Conservation (phyloP, 805 yeast genomes). For the Pichia phayaonensis region DNA sequence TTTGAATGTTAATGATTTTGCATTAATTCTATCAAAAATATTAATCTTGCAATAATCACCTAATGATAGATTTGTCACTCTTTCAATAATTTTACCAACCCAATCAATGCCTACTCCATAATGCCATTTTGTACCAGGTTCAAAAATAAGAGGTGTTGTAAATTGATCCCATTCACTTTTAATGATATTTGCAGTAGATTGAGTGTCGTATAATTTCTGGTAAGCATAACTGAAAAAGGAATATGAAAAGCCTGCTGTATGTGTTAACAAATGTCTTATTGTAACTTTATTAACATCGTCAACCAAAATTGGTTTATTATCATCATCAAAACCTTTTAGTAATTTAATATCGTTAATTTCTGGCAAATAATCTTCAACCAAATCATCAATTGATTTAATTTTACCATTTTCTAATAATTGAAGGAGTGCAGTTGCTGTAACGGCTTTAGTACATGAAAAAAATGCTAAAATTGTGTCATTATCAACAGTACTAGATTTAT, state of each 20-base stretch:
- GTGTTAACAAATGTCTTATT: slow-evolving; percentile 6
- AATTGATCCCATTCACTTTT: slow-evolving; percentile 21
- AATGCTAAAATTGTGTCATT: slow-evolving; percentile 4
- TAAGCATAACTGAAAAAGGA: slow-evolving; percentile 3
- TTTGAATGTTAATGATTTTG: slow-evolving; percentile 2
- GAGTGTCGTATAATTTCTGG: background rate
- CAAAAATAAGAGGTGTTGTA: slow-evolving; percentile 24
- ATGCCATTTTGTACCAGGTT: slow-evolving; percentile 7
- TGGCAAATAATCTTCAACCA: slow-evolving; percentile 3
- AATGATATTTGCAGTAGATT: slow-evolving; percentile 2
- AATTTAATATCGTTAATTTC: background rate
- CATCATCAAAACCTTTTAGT: background rate
- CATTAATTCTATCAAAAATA: slow-evolving; percentile 3
- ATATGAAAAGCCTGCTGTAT: slow-evolving; percentile 6
- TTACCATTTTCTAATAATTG: slow-evolving; percentile 2
- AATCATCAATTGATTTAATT: slow-evolving; percentile 5
- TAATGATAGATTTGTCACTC: slow-evolving; percentile 1
- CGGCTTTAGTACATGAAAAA: slow-evolving; percentile 6
- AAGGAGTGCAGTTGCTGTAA: slow-evolving; percentile 5
- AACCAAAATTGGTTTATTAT: background rate
- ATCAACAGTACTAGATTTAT: background rate
- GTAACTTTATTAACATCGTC: background rate
- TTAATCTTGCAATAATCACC: slow-evolving; percentile 4
- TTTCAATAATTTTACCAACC: slow-evolving; percentile 5
- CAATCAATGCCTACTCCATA: slow-evolving; percentile 6